Conservation (phyloP, 345 rosid species). For the Salix arbutifolia region DNA sequence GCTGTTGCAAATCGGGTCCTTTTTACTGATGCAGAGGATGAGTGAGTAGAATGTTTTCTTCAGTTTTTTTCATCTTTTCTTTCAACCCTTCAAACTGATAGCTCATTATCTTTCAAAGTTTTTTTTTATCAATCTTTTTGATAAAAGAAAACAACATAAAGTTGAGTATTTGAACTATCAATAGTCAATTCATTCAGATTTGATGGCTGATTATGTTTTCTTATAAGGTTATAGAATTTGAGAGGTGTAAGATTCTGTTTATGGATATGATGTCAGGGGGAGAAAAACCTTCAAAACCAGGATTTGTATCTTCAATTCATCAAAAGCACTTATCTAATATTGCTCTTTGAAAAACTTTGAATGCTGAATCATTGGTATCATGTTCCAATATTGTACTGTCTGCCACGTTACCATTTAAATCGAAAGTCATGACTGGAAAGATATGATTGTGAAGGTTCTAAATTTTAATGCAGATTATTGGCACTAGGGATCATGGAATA, state of each 20-base stretch:
- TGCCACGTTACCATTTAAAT: not conserved
- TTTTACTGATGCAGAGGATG: conserved; percentile 94
- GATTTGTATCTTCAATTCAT: not conserved
- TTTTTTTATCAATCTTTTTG: too few species aligned
- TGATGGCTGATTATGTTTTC: not conserved
- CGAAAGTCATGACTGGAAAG: not conserved
- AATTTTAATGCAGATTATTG: conserved; percentile 50
- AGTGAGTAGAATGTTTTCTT: conserved; percentile 46
- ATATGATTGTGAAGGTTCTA: conserved; percentile 4
- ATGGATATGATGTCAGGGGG: not conserved
- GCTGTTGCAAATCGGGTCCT: conserved; percentile 76
- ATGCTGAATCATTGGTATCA: not conserved
- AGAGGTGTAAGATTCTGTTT: not conserved
- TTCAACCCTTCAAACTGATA: not conserved
- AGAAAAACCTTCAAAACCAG: not conserved
- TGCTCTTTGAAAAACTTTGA: too few species aligned
- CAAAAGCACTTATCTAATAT: not conserved
- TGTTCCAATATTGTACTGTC: not conserved
- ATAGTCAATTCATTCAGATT: not conserved
- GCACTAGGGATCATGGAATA: conserved; percentile 83
- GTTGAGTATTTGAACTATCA: not conserved
- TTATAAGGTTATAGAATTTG: not conserved
- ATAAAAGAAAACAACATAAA: not conserved
- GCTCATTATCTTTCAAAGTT: not conserved
- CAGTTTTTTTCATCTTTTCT: not conserved